Base-by-base conservation (phyloP, 2,329 filamentous ascomycete genomes). In the Rhinocladiella similis region DNA sequence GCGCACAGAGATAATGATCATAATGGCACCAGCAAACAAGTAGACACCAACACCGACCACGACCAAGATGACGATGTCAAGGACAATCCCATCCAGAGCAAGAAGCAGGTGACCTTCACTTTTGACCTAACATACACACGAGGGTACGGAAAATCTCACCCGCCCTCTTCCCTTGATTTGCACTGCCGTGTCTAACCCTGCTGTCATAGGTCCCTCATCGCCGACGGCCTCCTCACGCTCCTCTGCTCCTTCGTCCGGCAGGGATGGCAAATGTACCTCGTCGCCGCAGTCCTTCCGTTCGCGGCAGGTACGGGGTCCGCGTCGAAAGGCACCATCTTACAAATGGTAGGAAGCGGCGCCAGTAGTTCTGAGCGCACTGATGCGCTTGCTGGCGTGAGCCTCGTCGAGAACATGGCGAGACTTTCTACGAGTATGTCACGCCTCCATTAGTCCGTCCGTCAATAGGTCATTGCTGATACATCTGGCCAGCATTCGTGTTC, bases 311-410 rank as follows among this genome's bases (percentile, higher is more conserved):
- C 86, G 0, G 87, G 85, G 0, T 81, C 86, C 0, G 85, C 87
- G 0, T 85, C 86, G 1, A 90, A 90, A 62, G 87, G 87, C 0
- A 84, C 87, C n/a, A 88, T 90, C 57, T 80, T 88, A 0, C 82
- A 87, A 54, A 87, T 90, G 85, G 85, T 85, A 43, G 75, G 84
- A 0, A 76, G 82, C 1, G 77, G 77, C 0, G 62, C 57, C 9
- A 60, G 39, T 13, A 62, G 60, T 46, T 22, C 29, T 29, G 81
- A 87, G 53, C 78, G 86, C 0, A 79, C 82, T 0, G 87, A 90
- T 65, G 87, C 87, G 0, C 73, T 90, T 2, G 84, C 85, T 38
- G 86, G 84, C 0, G 84, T 90, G 12, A 88, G 85, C 0, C 73
- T 90, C 0, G 82, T 90, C 0, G 87, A 90, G 66, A 89, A 88